Conservation (phyloP, 208 protist species). For the Acanthamoeba castellanii region DNA sequence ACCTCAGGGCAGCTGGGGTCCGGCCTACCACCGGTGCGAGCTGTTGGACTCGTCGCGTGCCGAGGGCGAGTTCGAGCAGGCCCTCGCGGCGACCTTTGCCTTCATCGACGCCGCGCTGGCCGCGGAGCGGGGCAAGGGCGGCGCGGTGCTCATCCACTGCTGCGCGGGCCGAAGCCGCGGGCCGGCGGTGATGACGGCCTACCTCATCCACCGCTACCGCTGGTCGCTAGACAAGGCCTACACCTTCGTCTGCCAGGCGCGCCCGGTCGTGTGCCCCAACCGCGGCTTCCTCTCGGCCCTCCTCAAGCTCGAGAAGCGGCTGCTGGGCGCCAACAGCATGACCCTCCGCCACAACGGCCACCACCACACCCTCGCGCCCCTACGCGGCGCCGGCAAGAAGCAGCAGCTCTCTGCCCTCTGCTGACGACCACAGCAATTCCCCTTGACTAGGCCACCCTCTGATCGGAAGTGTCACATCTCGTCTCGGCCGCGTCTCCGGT, state of each 20-base stretch:
- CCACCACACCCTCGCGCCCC: not conserved
- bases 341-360: slow-evolving; percentile 35
- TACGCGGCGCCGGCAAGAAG: not conserved
- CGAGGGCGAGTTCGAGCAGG: not conserved
- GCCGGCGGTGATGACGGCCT: slow-evolving; percentile 48
- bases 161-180: slow-evolving; percentile 42
- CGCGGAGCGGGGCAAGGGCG: not conserved
- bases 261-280: slow-evolving; percentile 52
- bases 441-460: too few species aligned
- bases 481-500: too few species aligned
- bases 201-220: slow-evolving; percentile 65
- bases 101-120: slow-evolving; percentile 40
- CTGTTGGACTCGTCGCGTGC: slow-evolving; percentile 19
- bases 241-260: slow-evolving; percentile 47
- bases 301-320: slow-evolving; percentile 52
- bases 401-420: too few species aligned
- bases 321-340: slow-evolving; percentile 41
- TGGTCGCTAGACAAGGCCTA: slow-evolving; percentile 27
- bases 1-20: not conserved
- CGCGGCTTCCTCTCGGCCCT: slow-evolving; percentile 53
- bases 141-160: slow-evolving; percentile 61
- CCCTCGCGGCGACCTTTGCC: not conserved
- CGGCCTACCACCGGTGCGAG: slow-evolving; percentile 45
- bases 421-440: too few species aligned
- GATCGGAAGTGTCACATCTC: too few species aligned